Base-by-base conservation (phyloP, 2,329 filamentous ascomycete species). In the Trichoderma lentiforme region DNA sequence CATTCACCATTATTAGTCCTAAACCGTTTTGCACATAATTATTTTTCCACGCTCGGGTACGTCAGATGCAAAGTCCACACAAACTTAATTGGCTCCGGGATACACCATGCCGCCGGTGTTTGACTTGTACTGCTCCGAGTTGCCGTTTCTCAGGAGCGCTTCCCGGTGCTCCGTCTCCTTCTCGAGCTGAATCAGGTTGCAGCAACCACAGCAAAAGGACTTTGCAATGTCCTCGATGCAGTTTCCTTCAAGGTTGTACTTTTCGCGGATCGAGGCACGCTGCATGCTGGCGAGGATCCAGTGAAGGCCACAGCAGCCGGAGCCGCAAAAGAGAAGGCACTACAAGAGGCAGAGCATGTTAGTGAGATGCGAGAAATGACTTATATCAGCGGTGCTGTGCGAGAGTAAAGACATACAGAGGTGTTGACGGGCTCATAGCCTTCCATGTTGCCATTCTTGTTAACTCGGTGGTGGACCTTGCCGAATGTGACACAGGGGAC, bases 401-500 rank as follows among this genome's bases (percentile, higher is more conserved):
- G 30, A n/a, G 14, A 36, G 7, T 5, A 18, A 62, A 36, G 39
- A 69, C 84, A 30, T 79, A 86, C 84, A 39, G 82, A 82, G 14
- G 82, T 84, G 78, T 86, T 86, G 76, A 85, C 78, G 36, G 82
- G 80, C 79, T 85, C 82, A 39, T 84, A 86, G 15, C 83, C 84
- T 21, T 81, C 73, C 8, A 86, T 80, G 70, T 78, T 80, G 43
- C 76, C 79, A 30, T 81, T 79, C 78, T 83, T 83, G 72, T 78
- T 79, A 12, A 85, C 76, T 24, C 84, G 82, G 74, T 86, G 84
- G 70, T 85, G 78, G 3, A 83, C 85, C 81, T 84, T 84, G 77
- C 84, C 84, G 63, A 85, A 86, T 39, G 83, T 85, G 36, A 86
- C 78, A 73, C 84, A 86, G 2, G 85, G 84, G 30, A 84, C 73